These are phyloP conservation scores for Cyclocybe aegerita DNA, from an alignment of 768 basidiomycete genomes.

Conservation along the genomic window DNA sequence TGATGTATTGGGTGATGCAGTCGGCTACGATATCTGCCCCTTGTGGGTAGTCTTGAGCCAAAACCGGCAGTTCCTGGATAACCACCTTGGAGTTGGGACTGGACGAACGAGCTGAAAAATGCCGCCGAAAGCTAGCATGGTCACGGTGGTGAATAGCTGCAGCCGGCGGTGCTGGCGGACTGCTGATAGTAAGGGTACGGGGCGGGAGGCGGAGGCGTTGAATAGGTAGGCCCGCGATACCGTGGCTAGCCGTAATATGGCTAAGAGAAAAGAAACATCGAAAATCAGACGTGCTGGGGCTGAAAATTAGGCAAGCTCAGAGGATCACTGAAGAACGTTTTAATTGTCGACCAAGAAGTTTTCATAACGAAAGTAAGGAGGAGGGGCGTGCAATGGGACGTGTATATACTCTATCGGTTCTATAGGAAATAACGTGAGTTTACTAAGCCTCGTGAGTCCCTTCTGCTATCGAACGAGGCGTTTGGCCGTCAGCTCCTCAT, in stretches of 20 bases:
- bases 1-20: no score
- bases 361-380: conserved; percentile 21
- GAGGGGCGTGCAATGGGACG: no score
- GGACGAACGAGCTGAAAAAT: conserved; percentile 70
- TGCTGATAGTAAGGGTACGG: conserved; percentile 43
- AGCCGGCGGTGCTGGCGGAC: conserved; percentile 40
- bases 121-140: conserved; percentile 49
- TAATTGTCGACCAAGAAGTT: conserved; percentile 17
- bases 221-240: conserved; percentile 47
- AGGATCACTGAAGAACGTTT: conserved; percentile 23
- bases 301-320: conserved; percentile 16
- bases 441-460: no score
- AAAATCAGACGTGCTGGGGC: conserved; percentile 8
- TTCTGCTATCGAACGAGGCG: no score
- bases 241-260: conserved; percentile 58
- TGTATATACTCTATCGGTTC: no score
- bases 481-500: no score
- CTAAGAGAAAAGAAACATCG: conserved; percentile 67
- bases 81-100: conserved; percentile 94
- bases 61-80: no score
- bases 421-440: no score
- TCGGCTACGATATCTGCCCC: no score
- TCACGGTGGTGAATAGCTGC: conserved; percentile 31
- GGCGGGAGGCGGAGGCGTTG: conserved; percentile 34
- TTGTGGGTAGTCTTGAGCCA: no score